Evolutionary conservation across 805 yeast species (phyloP), one percentile per base, ranked within the genome.

Genomic region (Wilhelminamyces savonicus): DNA sequence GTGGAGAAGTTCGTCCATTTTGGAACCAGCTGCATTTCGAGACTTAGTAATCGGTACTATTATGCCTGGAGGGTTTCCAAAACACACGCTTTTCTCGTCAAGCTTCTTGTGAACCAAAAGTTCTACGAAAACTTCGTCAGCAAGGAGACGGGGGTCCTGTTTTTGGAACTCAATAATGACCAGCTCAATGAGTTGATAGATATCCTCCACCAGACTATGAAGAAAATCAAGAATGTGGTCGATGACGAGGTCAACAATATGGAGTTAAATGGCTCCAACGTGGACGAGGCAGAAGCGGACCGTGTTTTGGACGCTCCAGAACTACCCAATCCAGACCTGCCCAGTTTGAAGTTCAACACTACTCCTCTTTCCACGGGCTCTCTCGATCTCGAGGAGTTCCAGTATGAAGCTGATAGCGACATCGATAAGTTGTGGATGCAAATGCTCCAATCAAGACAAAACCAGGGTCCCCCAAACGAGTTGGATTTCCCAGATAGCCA

Each of bases 1-100:
- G 32, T 61, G 66, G 64, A 62, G 59, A 21, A 44, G 50, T 12
- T 41, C 16, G 21, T 36, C n/a, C n/a, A n/a, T n/a, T n/a, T n/a
- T n/a, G n/a, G n/a, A n/a, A n/a, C n/a, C n/a, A 17, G 19, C 19
- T 17, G 19, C 8, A 17, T 17, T 17, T 64, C 56, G 13, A 60
- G 62, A 23, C 52, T 81, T 21, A 73, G 83, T 13, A 62, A 57
- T 16, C 65, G 75, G 38, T 80, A 78, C 46, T 76, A 74, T 34
- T 78, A 77, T 46, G 82, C 86, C 2, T 76, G 79, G 76, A 69
- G 82, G 52, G 66, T 80, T 47, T 63, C 74, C 21, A 78, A 77
- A 42, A 78, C 82, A 1, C 73, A 71, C 29, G 50, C 50, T 5
- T 65, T 58, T 26, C 42, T 76, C 13, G 39, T 66, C 9, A 56